Evolutionary conservation across 257 asterid species (phyloP).

Genomic region (Pogostemon cablin): DNA sequence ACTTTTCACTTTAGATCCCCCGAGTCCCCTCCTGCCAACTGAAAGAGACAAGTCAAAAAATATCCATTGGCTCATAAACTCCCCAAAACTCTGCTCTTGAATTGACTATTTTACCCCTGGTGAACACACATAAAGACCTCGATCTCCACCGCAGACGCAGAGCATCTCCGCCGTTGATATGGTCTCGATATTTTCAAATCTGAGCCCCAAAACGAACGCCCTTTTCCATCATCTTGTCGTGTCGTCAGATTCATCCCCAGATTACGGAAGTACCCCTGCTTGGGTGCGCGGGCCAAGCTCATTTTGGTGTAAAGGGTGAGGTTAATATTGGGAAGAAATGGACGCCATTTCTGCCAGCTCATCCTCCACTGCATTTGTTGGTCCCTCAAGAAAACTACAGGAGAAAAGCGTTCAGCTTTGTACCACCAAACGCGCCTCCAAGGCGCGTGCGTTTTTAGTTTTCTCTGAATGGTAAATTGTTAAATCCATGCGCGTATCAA

Average conservation of each 20-base stretch:
- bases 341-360: slow-evolving; percentile 20
- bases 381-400: background rate
- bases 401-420: background rate
- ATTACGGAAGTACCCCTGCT: background rate
- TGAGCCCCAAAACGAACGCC: slow-evolving; percentile 7
- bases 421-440: background rate
- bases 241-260: slow-evolving; percentile 35
- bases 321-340: slow-evolving; percentile 2
- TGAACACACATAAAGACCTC: background rate
- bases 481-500: too few species aligned
- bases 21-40: background rate
- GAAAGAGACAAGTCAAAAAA: slow-evolving; percentile 24
- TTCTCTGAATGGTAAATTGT: background rate
- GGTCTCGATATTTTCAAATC: slow-evolving; percentile 33
- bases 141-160: slow-evolving; percentile 15
- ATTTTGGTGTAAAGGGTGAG: background rate
- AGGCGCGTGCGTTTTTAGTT: background rate
- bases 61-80: slow-evolving; percentile 10
- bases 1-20: slow-evolving; percentile 24
- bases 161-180: slow-evolving; percentile 19
- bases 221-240: slow-evolving; percentile 24
- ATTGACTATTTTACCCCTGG: slow-evolving; percentile 20
- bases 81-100: background rate
- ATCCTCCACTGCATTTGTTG: slow-evolving; percentile 19
- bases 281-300: background rate